Evolutionary conservation across 2,329 filamentous ascomycete genomes (phyloP).

Genomic region (Sporothrix luriei): DNA sequence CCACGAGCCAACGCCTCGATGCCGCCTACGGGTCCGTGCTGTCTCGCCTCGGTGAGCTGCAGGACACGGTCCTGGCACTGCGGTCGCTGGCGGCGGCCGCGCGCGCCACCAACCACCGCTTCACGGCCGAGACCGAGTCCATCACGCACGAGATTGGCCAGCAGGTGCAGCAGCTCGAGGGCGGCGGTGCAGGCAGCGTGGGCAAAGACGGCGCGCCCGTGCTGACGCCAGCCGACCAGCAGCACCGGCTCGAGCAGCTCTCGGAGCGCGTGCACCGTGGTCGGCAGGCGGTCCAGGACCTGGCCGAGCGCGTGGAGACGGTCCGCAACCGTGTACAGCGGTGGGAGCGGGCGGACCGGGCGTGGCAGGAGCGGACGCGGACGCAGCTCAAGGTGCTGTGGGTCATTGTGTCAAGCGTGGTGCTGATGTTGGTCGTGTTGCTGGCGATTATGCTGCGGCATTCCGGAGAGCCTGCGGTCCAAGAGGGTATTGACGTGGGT

Average conservation of each 20-base stretch:
- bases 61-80: slow-evolving; percentile 64
- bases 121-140: slow-evolving; percentile 61
- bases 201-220: slow-evolving; percentile 49
- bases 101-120: slow-evolving; percentile 59
- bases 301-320: slow-evolving; percentile 65
- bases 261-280: slow-evolving; percentile 63
- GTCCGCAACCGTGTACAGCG: slow-evolving; percentile 66
- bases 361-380: slow-evolving; percentile 69
- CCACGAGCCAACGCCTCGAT: slow-evolving; percentile 67
- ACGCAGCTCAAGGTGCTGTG: slow-evolving; percentile 64
- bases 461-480: slow-evolving; percentile 40
- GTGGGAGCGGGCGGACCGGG: slow-evolving; percentile 67
- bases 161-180: slow-evolving; percentile 50
- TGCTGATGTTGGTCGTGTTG: slow-evolving; percentile 54
- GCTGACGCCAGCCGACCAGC: slow-evolving; percentile 65
- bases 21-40: slow-evolving; percentile 73
- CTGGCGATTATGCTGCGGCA: slow-evolving; percentile 41
- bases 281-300: slow-evolving; percentile 59
- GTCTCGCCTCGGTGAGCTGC: slow-evolving; percentile 66
- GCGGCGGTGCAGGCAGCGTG: background rate
- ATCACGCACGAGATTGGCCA: slow-evolving; percentile 62
- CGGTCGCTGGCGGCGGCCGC: slow-evolving; percentile 68
- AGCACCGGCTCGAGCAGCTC: slow-evolving; percentile 63
- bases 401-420: slow-evolving; percentile 57
- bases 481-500: background rate